Percentiles rank a stretch among this genome's conserved stretches.
phyloP scores from a whole-genome alignment of 2,329 filamentous ascomycete genomes.

The Colletotrichum sojae region DNA sequence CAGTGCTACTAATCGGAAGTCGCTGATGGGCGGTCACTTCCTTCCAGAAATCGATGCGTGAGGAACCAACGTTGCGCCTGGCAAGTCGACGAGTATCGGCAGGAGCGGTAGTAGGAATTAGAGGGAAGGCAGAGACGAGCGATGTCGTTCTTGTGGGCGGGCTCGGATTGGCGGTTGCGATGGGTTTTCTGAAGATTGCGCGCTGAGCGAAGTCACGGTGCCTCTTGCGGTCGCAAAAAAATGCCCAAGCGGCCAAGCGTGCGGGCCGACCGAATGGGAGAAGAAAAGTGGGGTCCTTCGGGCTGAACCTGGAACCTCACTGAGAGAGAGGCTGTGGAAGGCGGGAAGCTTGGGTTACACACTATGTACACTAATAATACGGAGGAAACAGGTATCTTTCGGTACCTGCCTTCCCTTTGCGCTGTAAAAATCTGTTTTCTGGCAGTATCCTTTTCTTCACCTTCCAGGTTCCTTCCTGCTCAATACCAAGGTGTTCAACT shows the following conservation, averaged over 20 bases:
- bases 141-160: slow-evolving; percentile 31
- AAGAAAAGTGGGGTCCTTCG: slow-evolving; percentile 22
- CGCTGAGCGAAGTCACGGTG: slow-evolving; percentile 26
- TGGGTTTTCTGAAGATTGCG: slow-evolving; percentile 40
- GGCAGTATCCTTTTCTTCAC: too few relatives aligned
- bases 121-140: slow-evolving; percentile 13
- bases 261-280: slow-evolving; percentile 31
- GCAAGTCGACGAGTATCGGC: slow-evolving; percentile 49
- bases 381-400: too few relatives aligned
- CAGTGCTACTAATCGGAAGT: slow-evolving; percentile 38
- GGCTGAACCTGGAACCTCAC: slow-evolving; percentile 11
- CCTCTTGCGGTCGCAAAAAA: slow-evolving; percentile 42
- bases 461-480: too few relatives aligned
- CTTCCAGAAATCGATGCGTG: slow-evolving; percentile 40
- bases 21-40: slow-evolving; percentile 48
- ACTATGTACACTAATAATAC: too few relatives aligned
- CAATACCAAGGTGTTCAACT: too few relatives aligned
- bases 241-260: slow-evolving; percentile 43
- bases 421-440: too few relatives aligned
- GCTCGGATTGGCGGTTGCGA: slow-evolving; percentile 39
- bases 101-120: slow-evolving; percentile 8
- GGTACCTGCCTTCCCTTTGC: too few relatives aligned
- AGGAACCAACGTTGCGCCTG: slow-evolving; percentile 55
- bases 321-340: background rate
- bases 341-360: background rate